Conservation (phyloP, 2,329 filamentous ascomycete species). For the Colletotrichum magnum region DNA sequence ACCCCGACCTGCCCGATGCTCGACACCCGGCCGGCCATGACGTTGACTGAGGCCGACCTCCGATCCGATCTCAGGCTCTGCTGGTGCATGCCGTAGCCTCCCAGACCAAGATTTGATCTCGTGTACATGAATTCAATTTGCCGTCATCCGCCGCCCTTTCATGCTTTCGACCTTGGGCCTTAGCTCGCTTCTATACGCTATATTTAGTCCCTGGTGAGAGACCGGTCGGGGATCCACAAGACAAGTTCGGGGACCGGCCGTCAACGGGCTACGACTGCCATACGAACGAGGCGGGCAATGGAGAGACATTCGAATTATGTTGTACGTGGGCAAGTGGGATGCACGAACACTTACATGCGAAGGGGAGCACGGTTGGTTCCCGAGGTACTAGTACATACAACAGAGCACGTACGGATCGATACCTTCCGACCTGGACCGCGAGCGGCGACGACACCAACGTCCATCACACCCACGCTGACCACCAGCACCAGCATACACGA, state of each 20-base stretch:
- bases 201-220: constrained; percentile 33
- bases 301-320: constrained; percentile 34
- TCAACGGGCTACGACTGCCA: constrained; percentile 25
- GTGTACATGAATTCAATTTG: constrained; percentile 27
- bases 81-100: constrained; percentile 4
- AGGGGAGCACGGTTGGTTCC: constrained; percentile 10
- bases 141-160: neutral
- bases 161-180: constrained; percentile 12
- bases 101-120: neutral
- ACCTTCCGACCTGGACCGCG: constrained; percentile 1
- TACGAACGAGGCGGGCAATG: constrained; percentile 9
- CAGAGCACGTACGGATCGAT: neutral
- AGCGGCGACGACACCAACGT: constrained; percentile 22
- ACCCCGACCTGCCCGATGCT: constrained; percentile 23
- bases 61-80: constrained; percentile 19
- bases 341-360: constrained; percentile 32
- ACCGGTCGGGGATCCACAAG: constrained; percentile 21
- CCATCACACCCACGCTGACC: neutral
- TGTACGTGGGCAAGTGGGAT: constrained; percentile 34
- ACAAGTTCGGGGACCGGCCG: constrained; percentile 14
- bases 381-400: constrained; percentile 15
- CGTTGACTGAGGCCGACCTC: constrained; percentile 24
- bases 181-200: constrained; percentile 29
- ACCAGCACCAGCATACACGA: constrained; percentile 27
- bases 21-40: constrained; percentile 15